Conservation (phyloP, 257 asterid species). For the Ilex asprella region DNA sequence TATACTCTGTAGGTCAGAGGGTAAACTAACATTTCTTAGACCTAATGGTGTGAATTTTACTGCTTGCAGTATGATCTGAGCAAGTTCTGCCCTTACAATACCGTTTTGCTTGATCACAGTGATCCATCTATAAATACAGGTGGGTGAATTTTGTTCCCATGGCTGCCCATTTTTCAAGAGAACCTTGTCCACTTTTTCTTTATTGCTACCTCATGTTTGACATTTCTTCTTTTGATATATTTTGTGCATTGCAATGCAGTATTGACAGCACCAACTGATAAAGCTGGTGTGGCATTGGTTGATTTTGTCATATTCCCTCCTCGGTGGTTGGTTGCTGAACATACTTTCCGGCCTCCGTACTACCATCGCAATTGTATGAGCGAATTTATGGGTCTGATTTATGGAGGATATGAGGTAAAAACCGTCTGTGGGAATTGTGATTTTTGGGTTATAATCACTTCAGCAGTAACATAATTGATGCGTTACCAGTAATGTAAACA, state of each 20-base stretch:
- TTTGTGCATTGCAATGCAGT: conserved; percentile 41
- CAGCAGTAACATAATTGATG: too few relatives aligned
- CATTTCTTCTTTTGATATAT: not conserved
- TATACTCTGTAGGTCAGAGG: too few relatives aligned
- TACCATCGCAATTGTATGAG: conserved; percentile 99
- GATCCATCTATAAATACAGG: conserved; percentile 99
- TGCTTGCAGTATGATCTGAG: conserved; percentile 78
- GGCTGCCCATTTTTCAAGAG: too few relatives aligned
- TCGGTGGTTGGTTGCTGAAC: conserved; percentile 95
- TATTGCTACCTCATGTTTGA: too few relatives aligned
- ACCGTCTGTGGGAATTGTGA: not conserved
- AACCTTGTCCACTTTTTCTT: too few relatives aligned
- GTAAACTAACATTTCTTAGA: conserved; percentile 1
- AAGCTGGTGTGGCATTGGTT: conserved; percentile 91
- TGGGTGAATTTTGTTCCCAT: conserved; percentile 5
- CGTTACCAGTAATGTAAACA: too few relatives aligned
- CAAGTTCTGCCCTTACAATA: conserved; percentile 92
- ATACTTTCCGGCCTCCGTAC: conserved; percentile 98
- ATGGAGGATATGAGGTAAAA: conserved; percentile 86
- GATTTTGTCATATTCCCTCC: conserved; percentile 99
- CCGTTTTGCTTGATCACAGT: conserved; percentile 85
- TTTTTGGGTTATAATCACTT: too few relatives aligned
- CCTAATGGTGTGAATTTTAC: conserved; percentile 20
- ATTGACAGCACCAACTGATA: conserved; percentile 89
- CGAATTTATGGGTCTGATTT: conserved; percentile 93